Evolutionary conservation across 202 grass and related monocot genomes (phyloP).

Genomic region (Hordeum pubiflorum): DNA sequence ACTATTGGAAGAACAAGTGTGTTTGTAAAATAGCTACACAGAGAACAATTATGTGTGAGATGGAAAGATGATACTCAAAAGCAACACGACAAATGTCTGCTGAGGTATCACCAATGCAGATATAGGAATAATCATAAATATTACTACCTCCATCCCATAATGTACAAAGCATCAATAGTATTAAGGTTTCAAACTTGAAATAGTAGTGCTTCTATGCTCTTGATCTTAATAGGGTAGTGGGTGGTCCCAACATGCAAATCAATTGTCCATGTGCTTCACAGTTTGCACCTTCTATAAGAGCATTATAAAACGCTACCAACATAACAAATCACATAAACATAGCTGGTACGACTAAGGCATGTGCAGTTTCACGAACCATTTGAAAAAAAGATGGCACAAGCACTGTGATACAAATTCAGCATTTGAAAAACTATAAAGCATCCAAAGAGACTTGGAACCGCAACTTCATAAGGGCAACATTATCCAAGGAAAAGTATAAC

Average conservation of each 20-base stretch:
- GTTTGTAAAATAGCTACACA: slow-evolving; percentile 90
- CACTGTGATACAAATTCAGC: not conserved
- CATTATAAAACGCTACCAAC: slow-evolving; percentile 9
- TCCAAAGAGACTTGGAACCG: not conserved
- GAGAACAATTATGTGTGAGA: slow-evolving; percentile 23
- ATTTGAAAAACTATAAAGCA: slow-evolving; percentile 16
- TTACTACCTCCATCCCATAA: too few species aligned
- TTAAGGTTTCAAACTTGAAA: not conserved
- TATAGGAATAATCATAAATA: not conserved
- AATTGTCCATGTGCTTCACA: not conserved
- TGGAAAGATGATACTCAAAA: slow-evolving; percentile 12
- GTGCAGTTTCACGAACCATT: slow-evolving; percentile 3
- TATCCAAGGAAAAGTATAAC: not conserved
- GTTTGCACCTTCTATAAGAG: not conserved
- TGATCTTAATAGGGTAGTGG: not conserved
- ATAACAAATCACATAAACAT: not conserved
- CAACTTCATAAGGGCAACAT: not conserved
- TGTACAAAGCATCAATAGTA: not conserved
- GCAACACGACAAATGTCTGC: not conserved
- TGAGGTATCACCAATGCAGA: not conserved
- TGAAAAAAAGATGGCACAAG: not conserved
- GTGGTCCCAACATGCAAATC: not conserved
- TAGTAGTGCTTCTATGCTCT: not conserved
- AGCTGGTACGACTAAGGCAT: not conserved
- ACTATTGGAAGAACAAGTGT: slow-evolving; percentile 92